Evolutionary conservation across 2,329 filamentous ascomycete genomes (phyloP), one percentile per base, ranked within the genome.

Genomic region (Colletotrichum lini): DNA sequence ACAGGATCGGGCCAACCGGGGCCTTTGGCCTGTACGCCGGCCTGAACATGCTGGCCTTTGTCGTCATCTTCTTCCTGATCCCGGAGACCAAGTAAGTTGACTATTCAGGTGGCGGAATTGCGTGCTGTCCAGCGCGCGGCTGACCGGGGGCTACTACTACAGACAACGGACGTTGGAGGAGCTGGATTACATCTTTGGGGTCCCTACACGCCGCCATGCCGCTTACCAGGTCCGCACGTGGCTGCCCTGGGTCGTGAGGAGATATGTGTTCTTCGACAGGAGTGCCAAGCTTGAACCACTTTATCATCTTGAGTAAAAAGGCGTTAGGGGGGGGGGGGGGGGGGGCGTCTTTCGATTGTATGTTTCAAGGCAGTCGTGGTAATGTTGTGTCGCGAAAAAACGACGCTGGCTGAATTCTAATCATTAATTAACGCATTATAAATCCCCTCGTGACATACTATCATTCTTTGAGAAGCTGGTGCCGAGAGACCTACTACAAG

Each of bases 21-120:
- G 87, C 89, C 2, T 91, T 92, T 74, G 85, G 88, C 3, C 90
- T 92, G 76, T 92, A 92, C 70, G 85, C 80, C 16, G 88, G 81
- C 0, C 80, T 92, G 9, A 93, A 93, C 73, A 74, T 91, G 4
- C 76, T 88, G 2, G 90, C 90, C 0, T 83, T 92, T 18, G 69
- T 89, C 30, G 87, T 93, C 83, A 92, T 92, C 73, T 91, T 91
- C 82, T 81, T 92, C 50, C 88, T 86, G 77, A 80, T 89, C 0
- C 87, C 87, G 1, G 87, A 89, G 76, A 89, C 87, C 4, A 89
- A 88, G 79, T 78, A 71, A 47, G 67, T 67, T 16, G 10, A 13
- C 15, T 18, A 6, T 3, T 16, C 18, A 2, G 16, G 3, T 9
- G 10, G 4, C 5, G 42, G 38, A n/a, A 26, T 4, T 9, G 2